Percentiles rank a stretch among this genome's conserved stretches.
Evolutionary conservation across 2,329 filamentous ascomycete genomes (phyloP).

Genomic region (Alternaria solani): DNA sequence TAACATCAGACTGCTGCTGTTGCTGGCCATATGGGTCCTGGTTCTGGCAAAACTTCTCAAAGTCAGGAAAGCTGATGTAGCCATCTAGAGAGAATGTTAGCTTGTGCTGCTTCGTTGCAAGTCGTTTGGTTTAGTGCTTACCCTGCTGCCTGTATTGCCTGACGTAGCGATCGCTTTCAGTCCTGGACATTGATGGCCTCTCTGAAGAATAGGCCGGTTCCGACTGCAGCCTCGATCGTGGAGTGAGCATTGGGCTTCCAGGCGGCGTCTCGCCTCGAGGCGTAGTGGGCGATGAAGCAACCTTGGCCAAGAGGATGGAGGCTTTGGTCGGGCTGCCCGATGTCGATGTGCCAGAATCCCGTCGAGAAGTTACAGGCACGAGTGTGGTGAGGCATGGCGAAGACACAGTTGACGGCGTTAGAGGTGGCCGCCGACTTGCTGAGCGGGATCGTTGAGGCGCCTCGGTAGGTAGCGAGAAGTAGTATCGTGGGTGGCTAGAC

Average conservation of each 20-base stretch:
- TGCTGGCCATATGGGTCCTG: conserved; percentile 43
- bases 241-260: conserved; percentile 41
- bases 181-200: conserved; percentile 46
- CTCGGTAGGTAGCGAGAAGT: conserved; percentile 50
- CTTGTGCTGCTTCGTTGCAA: not conserved
- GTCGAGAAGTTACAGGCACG: conserved; percentile 50
- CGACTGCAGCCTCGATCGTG: conserved; percentile 39
- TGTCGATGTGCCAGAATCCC: conserved; percentile 50
- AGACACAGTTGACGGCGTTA: conserved; percentile 57
- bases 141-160: conserved; percentile 49
- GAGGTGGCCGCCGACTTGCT: conserved; percentile 53
- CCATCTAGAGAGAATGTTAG: conserved; percentile 52
- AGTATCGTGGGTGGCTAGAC: conserved; percentile 47
- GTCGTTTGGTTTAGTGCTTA: conserved; percentile 28
- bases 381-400: conserved; percentile 55
- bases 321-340: conserved; percentile 54
- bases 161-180: conserved; percentile 50
- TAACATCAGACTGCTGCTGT: conserved; percentile 38
- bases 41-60: conserved; percentile 68
- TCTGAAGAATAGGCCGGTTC: conserved; percentile 38
- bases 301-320: conserved; percentile 54
- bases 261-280: conserved; percentile 48
- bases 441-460: conserved; percentile 45
- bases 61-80: conserved; percentile 78
- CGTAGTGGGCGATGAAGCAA: conserved; percentile 53